Base-by-base conservation (phyloP, 345 rosid genomes). In the Nephelium lappaceum region DNA sequence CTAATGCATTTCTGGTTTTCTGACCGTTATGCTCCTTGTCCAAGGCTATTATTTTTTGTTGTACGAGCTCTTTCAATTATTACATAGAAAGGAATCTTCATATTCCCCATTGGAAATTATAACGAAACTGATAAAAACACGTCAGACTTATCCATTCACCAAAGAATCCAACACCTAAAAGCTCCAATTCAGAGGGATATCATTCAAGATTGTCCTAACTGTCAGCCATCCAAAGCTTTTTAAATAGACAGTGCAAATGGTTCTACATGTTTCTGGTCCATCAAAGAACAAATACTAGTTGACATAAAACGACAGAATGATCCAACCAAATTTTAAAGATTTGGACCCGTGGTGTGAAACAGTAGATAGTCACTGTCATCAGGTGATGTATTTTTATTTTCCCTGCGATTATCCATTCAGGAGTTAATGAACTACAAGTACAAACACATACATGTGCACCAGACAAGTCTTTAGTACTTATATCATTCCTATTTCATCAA, bases 361-460 rank as follows among this genome's bases (percentile, higher is more conserved):
- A 51, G 57, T 51, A 51, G 27, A 12, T 31, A 43, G 82, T 60
- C 67, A 63, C 74, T 79, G 63, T 83, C 78, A 71, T 43, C 78
- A 74, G 64, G 61, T 75, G 74, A 58, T 63, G 73, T 8, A 71
- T 60, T 18, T 58, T 18, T 61, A 21, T 77, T 75, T 70, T 67
- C 18, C 55, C 18, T 5, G 64, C 49, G 67, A 60, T 67, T 55
- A 63, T 49, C 43, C 79, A n/a, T 21, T 63, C 68, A 67, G 43
- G 58, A 78, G 25, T 43, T 9, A 72, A 53, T 45, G 45, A 55
- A 78, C 69, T 21, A 14, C 49, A 55, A 61, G 69, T n/a, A 68
- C 72, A 72, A 67, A 79, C 76, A 75, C 66, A 39, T 45, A 66
- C 67, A 49, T n/a, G 80, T 67, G 76, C 80, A 82, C 67, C 76